Evolutionary conservation across 768 basidiomycete species (phyloP).

Genomic region (Ramaria sp.): DNA sequence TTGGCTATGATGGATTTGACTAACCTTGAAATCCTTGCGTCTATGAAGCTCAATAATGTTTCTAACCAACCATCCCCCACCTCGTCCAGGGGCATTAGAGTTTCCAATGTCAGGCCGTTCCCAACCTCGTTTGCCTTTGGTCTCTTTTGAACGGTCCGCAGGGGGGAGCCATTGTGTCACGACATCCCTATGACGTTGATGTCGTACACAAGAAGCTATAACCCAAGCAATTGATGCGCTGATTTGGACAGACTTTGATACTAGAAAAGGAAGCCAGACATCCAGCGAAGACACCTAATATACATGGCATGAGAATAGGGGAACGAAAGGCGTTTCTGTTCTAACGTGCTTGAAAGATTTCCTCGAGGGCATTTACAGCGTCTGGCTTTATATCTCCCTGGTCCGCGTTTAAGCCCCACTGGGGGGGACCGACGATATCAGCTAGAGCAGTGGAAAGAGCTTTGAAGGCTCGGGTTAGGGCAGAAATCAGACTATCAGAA

Average conservation of each 20-base stretch:
- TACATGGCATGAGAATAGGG: neutral
- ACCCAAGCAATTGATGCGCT: constrained; percentile 48
- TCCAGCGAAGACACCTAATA: constrained; percentile 30
- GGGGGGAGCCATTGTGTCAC: constrained; percentile 56
- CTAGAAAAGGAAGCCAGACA: constrained; percentile 53
- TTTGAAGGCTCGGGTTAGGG: constrained; percentile 53
- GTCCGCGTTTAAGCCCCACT: constrained; percentile 50
- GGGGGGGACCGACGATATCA: constrained; percentile 58
- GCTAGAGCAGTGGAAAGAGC: constrained; percentile 48
- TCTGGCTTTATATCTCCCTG: constrained; percentile 31
- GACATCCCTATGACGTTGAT: constrained; percentile 33
- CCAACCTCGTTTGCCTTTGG: constrained; percentile 59
- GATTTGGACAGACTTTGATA: constrained; percentile 29
- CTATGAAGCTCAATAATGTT: constrained; percentile 37
- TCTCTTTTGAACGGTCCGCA: constrained; percentile 40
- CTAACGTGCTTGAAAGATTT: constrained; percentile 44
- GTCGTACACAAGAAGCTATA: constrained; percentile 40
- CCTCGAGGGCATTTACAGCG: constrained; percentile 46
- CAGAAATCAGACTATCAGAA: constrained; percentile 32
- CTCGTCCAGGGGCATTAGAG: constrained; percentile 27
- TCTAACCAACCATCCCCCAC: constrained; percentile 51
- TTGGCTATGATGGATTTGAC: neutral
- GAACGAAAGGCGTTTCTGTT: neutral
- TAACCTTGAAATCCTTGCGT: constrained; percentile 45
- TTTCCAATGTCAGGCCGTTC: constrained; percentile 42